A percentile compares a stretch with the other conserved stretches of the same genome.
phyloP scores from a whole-genome alignment of 1,139 yeast species.

The Chernovozyma sophiae-reginae region DNA sequence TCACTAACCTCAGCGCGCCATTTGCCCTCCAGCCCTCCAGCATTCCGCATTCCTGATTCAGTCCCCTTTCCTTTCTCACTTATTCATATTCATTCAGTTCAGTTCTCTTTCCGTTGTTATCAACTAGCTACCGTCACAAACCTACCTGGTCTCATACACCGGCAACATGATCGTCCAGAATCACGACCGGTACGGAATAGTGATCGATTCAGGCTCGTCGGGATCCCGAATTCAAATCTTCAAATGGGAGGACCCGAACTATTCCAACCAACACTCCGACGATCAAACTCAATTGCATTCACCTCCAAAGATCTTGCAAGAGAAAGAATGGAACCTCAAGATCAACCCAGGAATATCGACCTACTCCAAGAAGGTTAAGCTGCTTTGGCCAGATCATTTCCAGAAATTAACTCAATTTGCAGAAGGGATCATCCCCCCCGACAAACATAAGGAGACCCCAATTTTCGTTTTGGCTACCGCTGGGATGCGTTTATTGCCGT shows the following conservation, averaged over 20 bases:
- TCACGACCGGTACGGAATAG: constrained; percentile 54
- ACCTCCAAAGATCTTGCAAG: constrained; percentile 60
- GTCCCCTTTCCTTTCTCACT: too few species aligned
- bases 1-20: too few species aligned
- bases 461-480: constrained; percentile 76
- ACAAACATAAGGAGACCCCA: constrained; percentile 55
- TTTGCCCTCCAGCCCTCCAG: too few species aligned
- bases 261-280: constrained; percentile 16
- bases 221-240: constrained; percentile 74
- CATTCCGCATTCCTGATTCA: too few species aligned
- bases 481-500: constrained; percentile 68
- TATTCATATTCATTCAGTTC: too few species aligned
- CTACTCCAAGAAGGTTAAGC: constrained; percentile 40
- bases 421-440: constrained; percentile 51
- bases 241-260: constrained; percentile 54
- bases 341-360: constrained; percentile 69
- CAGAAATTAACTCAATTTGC: constrained; percentile 54
- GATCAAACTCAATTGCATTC: constrained; percentile 34
- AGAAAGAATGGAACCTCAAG: constrained; percentile 57
- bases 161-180: constrained; percentile 9
- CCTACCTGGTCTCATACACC: too few species aligned
- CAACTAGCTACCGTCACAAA: too few species aligned
- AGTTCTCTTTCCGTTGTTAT: too few species aligned
- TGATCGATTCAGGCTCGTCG: constrained; percentile 77
- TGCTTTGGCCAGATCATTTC: constrained; percentile 61